phyloP scores from a whole-genome alignment of 352 stramenopile genomes.

The Aphanomyces euteiches region DNA sequence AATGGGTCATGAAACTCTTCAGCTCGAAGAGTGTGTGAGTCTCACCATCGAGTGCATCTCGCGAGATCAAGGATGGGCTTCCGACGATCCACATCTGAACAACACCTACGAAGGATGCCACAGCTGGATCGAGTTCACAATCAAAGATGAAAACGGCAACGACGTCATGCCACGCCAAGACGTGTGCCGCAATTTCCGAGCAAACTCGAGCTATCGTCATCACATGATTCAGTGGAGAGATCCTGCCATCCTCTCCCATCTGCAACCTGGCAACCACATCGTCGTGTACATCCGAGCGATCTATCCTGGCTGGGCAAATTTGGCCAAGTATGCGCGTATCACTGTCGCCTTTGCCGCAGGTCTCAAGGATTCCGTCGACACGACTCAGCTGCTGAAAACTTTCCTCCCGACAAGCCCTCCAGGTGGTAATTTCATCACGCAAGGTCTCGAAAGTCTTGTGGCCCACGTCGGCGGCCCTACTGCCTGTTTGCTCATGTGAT shows the following conservation, averaged over 20 bases:
- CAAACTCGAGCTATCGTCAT: not conserved
- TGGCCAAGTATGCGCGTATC: not conserved
- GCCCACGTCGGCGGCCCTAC: no score
- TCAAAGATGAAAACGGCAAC: not conserved
- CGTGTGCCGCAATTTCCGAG: conserved; percentile 1
- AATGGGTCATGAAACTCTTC: not conserved
- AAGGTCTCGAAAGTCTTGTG: no score
- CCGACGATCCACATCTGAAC: conserved; percentile 1
- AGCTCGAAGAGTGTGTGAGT: not conserved
- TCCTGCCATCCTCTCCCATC: not conserved
- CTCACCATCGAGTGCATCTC: conserved; percentile 10
- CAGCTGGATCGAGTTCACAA: not conserved
- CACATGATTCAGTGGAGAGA: not conserved
- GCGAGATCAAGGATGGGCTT: conserved; percentile 13
- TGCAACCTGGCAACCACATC: not conserved
- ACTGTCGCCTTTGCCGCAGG: not conserved
- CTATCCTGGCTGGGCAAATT: not conserved
- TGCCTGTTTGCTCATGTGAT: no score
- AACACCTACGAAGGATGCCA: not conserved
- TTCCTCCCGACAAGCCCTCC: no score
- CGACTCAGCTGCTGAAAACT: not conserved
- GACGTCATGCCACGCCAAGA: not conserved
- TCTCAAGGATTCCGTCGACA: not conserved
- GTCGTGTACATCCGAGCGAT: not conserved
- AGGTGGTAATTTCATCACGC: no score